Evolutionary conservation across 2,329 filamentous ascomycete species (phyloP).

Genomic region (Diplocarpon rosae): DNA sequence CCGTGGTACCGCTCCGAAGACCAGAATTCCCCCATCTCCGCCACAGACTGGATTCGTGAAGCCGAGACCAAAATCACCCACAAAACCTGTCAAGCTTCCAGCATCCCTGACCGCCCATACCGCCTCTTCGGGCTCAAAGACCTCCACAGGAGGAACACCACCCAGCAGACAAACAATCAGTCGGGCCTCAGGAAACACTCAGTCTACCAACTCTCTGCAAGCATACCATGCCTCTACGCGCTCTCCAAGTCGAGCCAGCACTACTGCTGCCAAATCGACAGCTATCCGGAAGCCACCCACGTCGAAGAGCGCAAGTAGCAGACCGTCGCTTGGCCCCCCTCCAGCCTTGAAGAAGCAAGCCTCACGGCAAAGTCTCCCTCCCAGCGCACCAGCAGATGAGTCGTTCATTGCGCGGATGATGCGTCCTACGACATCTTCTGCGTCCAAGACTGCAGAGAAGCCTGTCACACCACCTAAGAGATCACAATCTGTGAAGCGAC

Average conservation of each 20-base stretch:
- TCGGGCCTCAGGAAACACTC: conserved; percentile 30
- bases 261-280: conserved; percentile 11
- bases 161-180: conserved; percentile 32
- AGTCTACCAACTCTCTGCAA: conserved; percentile 23
- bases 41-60: conserved; percentile 36
- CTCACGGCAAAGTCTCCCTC: conserved; percentile 38
- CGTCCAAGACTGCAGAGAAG: conserved; percentile 58
- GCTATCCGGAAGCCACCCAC: conserved; percentile 21
- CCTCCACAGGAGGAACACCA: conserved; percentile 29
- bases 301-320: conserved; percentile 16
- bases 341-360: conserved; percentile 39
- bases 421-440: conserved; percentile 60
- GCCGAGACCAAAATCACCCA: conserved; percentile 56
- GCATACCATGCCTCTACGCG: conserved; percentile 26
- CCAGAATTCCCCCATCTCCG: conserved; percentile 21
- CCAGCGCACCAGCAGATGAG: conserved; percentile 50
- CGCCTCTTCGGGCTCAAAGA: conserved; percentile 56
- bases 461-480: conserved; percentile 32
- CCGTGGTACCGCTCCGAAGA: conserved; percentile 17
- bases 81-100: conserved; percentile 54
- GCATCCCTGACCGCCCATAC: conserved; percentile 60
- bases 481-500: conserved; percentile 19
- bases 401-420: conserved; percentile 73
- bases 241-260: conserved; percentile 23
- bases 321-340: conserved; percentile 41